These are phyloP conservation scores for Kentomonas sorsogonicus DNA, from an alignment of 208 protist species.

Conservation along the genomic window DNA sequence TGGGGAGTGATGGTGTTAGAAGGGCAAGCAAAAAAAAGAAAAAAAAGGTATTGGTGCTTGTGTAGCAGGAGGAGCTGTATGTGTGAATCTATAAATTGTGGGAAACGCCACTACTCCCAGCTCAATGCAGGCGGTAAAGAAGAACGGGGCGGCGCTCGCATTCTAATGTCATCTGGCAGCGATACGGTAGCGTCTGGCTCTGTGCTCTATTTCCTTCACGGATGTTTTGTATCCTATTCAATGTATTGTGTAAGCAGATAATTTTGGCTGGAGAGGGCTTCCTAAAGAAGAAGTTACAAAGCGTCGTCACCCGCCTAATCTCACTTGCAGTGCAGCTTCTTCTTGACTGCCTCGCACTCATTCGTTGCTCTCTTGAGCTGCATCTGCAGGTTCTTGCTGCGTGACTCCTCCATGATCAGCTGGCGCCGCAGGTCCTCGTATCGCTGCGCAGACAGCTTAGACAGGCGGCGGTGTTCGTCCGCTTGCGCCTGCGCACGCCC, in stretches of 20 bases:
- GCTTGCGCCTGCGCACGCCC: conserved; percentile 44
- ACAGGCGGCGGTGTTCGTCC: conserved; percentile 35
- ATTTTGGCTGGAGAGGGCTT: too few relatives aligned
- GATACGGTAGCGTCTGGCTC: too few relatives aligned
- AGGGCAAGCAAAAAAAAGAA: conserved; percentile 10
- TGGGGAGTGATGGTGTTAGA: too few relatives aligned
- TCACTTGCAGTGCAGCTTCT: conserved; percentile 8
- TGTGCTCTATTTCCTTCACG: too few relatives aligned
- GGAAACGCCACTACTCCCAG: too few relatives aligned
- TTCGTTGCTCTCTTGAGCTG: conserved; percentile 55
- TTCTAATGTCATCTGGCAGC: too few relatives aligned
- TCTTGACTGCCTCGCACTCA: conserved; percentile 24
- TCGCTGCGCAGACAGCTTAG: conserved; percentile 43
- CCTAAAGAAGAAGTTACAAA: background rate
- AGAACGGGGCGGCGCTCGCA: too few relatives aligned
- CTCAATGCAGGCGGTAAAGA: too few relatives aligned
- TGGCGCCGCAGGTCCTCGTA: conserved; percentile 73
- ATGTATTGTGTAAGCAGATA: too few relatives aligned
- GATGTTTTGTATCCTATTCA: too few relatives aligned
- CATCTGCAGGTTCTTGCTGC: conserved; percentile 62
- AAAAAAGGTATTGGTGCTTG: conserved; percentile 4
- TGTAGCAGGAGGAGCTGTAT: background rate
- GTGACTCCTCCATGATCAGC: conserved; percentile 70
- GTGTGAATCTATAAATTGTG: background rate
- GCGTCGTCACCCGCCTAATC: background rate